Conservation (phyloP, 2,329 filamentous ascomycete species). For the Bipolaris victoriae region DNA sequence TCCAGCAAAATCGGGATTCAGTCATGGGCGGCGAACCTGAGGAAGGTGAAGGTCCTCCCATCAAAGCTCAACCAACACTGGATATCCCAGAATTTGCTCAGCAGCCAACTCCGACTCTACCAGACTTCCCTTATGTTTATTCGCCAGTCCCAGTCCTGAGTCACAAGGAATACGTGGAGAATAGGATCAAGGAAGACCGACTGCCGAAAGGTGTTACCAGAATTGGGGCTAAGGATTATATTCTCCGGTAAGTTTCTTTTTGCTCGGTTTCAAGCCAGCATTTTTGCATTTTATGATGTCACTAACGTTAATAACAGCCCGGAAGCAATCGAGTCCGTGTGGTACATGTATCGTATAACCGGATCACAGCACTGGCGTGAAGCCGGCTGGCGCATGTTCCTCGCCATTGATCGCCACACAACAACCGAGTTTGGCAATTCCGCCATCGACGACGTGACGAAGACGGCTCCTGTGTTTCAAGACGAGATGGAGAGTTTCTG, state of each 20-base stretch:
- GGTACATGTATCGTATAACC: slow-evolving; percentile 76
- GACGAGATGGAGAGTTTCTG: slow-evolving; percentile 80
- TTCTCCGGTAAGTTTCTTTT: slow-evolving; percentile 58
- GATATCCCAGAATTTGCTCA: slow-evolving; percentile 19
- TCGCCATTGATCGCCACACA: slow-evolving; percentile 66
- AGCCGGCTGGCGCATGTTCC: slow-evolving; percentile 77
- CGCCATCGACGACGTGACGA: slow-evolving; percentile 70
- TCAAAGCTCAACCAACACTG: slow-evolving; percentile 25
- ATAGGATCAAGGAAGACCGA: slow-evolving; percentile 50
- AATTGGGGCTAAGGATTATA: slow-evolving; percentile 65
- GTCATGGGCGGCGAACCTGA: slow-evolving; percentile 28
- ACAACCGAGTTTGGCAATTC: slow-evolving; percentile 68
- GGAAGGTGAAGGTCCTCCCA: slow-evolving; percentile 32
- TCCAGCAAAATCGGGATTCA: slow-evolving; percentile 16
- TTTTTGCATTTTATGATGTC: not conserved
- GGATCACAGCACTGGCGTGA: slow-evolving; percentile 69
- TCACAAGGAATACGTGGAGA: slow-evolving; percentile 47
- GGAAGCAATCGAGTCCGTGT: slow-evolving; percentile 82
- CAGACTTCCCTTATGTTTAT: slow-evolving; percentile 40
- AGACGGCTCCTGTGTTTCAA: slow-evolving; percentile 50
- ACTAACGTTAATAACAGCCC: slow-evolving; percentile 51
- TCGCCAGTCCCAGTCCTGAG: slow-evolving; percentile 37
- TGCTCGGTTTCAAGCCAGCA: not conserved
- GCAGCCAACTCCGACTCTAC: slow-evolving; percentile 27
- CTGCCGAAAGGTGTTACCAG: slow-evolving; percentile 63